These are phyloP conservation scores for Sclerotinia minor DNA, from an alignment of 2,329 filamentous ascomycete species.

Conservation along the genomic window DNA sequence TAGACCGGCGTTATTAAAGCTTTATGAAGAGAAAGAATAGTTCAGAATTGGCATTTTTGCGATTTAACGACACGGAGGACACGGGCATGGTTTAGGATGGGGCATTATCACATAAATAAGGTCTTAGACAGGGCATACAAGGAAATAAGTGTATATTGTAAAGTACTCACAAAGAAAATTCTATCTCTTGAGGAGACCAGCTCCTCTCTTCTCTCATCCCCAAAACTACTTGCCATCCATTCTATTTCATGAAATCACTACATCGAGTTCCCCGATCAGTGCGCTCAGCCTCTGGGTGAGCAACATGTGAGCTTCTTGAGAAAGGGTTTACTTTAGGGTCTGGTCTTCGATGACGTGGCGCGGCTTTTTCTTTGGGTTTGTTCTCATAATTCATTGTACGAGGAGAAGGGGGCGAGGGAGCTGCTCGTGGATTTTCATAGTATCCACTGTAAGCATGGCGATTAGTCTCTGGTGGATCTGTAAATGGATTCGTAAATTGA, in stretches of 20 bases:
- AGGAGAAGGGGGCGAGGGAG: constrained; percentile 11
- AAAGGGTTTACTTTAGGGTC: constrained; percentile 4
- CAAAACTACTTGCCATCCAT: background rate
- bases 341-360: constrained; percentile 2
- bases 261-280: background rate
- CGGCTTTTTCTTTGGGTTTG: background rate
- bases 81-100: background rate
- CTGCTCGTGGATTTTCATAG: background rate
- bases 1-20: constrained; percentile 57
- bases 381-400: constrained; percentile 2
- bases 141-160: constrained; percentile 14
- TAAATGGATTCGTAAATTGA: constrained; percentile 4
- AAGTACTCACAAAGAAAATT: constrained; percentile 3
- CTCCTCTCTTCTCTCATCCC: constrained; percentile 5
- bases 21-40: constrained; percentile 50
- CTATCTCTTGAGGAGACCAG: constrained; percentile 4
- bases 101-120: background rate
- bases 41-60: constrained; percentile 9
- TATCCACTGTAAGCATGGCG: background rate
- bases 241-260: constrained; percentile 13
- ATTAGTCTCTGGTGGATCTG: background rate
- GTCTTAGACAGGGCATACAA: background rate
- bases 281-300: background rate
- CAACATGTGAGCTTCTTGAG: constrained; percentile 8
- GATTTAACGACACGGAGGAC: background rate